Evolutionary conservation across 2,329 filamentous ascomycete species (phyloP), one percentile per base, ranked within the genome.

Genomic region (Neofusicoccum sp.): DNA sequence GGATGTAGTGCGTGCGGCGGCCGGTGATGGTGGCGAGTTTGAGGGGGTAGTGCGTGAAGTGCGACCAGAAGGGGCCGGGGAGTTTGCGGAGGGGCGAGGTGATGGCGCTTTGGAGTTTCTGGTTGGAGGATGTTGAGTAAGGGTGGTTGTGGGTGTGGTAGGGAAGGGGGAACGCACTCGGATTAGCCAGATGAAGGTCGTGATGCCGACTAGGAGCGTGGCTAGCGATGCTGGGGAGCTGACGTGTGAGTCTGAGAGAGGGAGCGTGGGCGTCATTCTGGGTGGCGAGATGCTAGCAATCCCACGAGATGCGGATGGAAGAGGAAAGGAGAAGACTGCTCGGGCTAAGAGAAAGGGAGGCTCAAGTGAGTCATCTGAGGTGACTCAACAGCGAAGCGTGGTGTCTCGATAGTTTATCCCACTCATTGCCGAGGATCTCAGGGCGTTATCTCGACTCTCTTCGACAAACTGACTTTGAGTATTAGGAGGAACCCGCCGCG

Each of bases 21-120:
- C 77, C 77, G 8, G 67, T 67, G 11, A 79, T 64, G n/a, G 77
- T 73, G 9, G 75, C 73, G 11, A 71, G 66, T 62, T 79, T 79
- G 31, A 80, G 67, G 22, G 69, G 68, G n/a, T 71, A 67, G 56
- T 73, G 70, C 6, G 73, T 75, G 50, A 74, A 72, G 44, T 67
- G 69, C 22, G 72, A 72, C 45, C 73, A 72, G 67, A 68, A 73
- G 22, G 73, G 73, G 2, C 73, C 73, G 0, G 73, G 73, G 1
- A 75, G 41, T 37, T 69, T 67, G 22, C 67, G 66, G 3, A 71
- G 70, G 6, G 71, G 69, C 14, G 71, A 71, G n/a, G 70, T 73
- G 16, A 73, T 52, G 37, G 47, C 58, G 31, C 6, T 22, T 36
- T 44, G 31, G 58, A 61, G 12, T 71, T 34, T 61, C 29, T 52